Base-by-base conservation (phyloP, 2,329 filamentous ascomycete genomes). In the Cytospora piceae region DNA sequence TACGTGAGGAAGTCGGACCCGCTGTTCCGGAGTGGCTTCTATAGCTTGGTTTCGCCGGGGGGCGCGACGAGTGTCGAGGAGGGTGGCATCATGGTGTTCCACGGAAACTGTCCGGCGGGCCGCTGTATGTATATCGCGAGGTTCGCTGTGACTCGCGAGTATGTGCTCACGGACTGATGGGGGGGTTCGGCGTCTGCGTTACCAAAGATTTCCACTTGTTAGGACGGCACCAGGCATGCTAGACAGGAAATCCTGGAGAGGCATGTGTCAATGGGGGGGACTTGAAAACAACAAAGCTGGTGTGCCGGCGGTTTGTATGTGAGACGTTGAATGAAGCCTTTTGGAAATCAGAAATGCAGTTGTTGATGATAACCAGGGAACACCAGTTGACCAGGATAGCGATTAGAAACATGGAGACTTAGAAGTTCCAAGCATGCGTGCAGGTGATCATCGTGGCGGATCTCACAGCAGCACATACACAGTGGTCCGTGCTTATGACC, bases 71-170 rank as follows among this genome's bases (percentile, higher is more conserved):
- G 67, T 61, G 53, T 63, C 24, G 42, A n/a, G n/a, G 56, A 46
- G 37, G 57, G 61, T 17, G 58, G 49, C 12, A 12, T 61, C 9
- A 67, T 68, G 65, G 34, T 68, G 51, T 67, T 68, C 46, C 67
- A 68, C 29, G 67, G 58, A 20, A 67, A 68, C 62, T 68, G 67
- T 27, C 54, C 58, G 39, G 63, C 59, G 31, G 67, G 65, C 9
- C 64, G 67, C 17, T 68, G 67, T 51, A 57, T 68, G 65, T 68
- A 60, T 39, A 63, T 55, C 32, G 59, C 62, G 31, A 62, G 57
- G 37, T 68, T 68, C 52, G 67, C 61, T n/a, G 65, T 67, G 32
- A 60, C 58, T 31, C 64, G 62, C 29, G 62, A 15, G 12, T 58
- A 42, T 27, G 62, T 67, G 27, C 42, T 68, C 15, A 61, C 57